phyloP scores from a whole-genome alignment of 352 stramenopile genomes.

The Phytophthora idaei region DNA sequence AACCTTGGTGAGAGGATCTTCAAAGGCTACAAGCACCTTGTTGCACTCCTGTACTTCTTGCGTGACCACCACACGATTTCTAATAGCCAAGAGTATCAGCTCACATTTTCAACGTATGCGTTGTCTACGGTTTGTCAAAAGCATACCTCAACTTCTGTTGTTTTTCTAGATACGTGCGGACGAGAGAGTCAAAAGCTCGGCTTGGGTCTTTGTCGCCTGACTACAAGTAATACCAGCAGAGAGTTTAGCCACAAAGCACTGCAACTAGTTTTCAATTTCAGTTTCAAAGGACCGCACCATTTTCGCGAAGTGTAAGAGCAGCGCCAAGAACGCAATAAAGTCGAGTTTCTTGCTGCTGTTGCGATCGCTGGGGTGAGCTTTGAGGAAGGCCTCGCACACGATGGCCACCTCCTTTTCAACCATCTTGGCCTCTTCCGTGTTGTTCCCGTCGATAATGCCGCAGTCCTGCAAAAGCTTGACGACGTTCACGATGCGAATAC shows the following conservation, averaged over 20 bases:
- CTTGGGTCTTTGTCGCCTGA: constrained; percentile 58
- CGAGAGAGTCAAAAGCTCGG: constrained; percentile 65
- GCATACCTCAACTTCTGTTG: constrained; percentile 58
- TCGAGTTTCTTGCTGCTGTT: constrained; percentile 71
- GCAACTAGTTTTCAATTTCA: no score
- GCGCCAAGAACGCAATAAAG: constrained; percentile 70
- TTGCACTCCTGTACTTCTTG: constrained; percentile 75
- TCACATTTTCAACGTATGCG: neutral
- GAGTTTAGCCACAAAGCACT: neutral
- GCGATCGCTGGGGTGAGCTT: constrained; percentile 59
- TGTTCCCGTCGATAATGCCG: constrained; percentile 61
- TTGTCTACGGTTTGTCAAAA: neutral
- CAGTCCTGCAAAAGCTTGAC: constrained; percentile 83
- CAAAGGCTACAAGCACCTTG: constrained; percentile 59
- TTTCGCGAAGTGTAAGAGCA: constrained; percentile 71
- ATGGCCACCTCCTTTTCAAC: constrained; percentile 78
- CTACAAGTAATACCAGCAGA: constrained; percentile 25
- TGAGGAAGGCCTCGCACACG: constrained; percentile 76
- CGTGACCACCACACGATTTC: constrained; percentile 45
- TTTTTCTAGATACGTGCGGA: constrained; percentile 70
- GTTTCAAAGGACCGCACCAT: constrained; percentile 45
- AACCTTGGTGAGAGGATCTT: constrained; percentile 68
- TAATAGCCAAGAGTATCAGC: constrained; percentile 15
- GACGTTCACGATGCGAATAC: constrained; percentile 69
- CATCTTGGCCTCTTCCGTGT: constrained; percentile 62